Percentiles rank a stretch among this genome's conserved stretches.
phyloP scores from a whole-genome alignment of 768 basidiomycete species.

The Nidularia pulvinata region DNA sequence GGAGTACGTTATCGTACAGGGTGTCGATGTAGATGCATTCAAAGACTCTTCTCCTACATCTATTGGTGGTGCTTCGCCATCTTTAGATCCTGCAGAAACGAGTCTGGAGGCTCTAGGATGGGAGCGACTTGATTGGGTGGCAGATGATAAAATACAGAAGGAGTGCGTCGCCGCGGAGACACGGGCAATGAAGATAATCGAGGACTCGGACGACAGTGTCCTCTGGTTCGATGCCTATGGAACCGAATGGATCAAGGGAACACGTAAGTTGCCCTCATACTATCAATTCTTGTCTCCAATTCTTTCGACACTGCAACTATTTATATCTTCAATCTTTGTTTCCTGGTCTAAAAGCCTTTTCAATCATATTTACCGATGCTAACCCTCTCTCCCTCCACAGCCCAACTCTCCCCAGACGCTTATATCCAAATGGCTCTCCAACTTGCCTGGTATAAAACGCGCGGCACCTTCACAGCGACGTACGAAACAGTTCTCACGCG shows the following conservation, averaged over 20 bases:
- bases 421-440: constrained; percentile 93
- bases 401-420: constrained; percentile 67
- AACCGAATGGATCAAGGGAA: constrained; percentile 80
- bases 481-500: constrained; percentile 94
- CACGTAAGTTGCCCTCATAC: constrained; percentile 45
- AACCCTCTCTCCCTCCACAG: constrained; percentile 13
- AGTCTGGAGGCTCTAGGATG: constrained; percentile 31
- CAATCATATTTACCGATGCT: no score
- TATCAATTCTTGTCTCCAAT: not conserved
- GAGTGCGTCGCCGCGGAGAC: constrained; percentile 60
- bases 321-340: no score
- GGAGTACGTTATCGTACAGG: constrained; percentile 78
- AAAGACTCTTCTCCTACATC: constrained; percentile 2
- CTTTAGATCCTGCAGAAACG: no score
- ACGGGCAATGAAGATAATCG: constrained; percentile 57
- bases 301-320: no score
- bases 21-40: constrained; percentile 53
- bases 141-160: constrained; percentile 53
- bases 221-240: constrained; percentile 86
- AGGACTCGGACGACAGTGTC: constrained; percentile 83
- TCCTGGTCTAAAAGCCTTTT: no score
- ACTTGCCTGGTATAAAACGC: constrained; percentile 85
- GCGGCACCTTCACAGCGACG: constrained; percentile 78
- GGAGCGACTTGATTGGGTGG: constrained; percentile 74
- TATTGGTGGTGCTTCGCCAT: not conserved